Conservation (phyloP, 768 basidiomycete species). For the Pseudohyphozyma bogoriensis region DNA sequence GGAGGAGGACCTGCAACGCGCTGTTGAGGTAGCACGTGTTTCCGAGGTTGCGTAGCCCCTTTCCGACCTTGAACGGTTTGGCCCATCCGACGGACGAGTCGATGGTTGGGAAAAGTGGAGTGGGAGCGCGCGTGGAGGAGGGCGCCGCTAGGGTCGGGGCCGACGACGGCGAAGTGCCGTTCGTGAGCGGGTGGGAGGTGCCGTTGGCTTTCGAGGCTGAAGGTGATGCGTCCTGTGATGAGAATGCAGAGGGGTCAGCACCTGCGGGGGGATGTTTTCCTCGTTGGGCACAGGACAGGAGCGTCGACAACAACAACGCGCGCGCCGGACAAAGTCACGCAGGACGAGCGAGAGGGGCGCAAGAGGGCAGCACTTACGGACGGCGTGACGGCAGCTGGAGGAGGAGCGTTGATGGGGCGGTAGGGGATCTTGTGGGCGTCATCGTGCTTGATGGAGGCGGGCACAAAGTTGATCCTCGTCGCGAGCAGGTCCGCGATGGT, state of each 20-base stretch:
- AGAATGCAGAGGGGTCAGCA: too few relatives aligned
- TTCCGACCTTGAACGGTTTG: constrained; percentile 6
- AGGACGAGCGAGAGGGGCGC: background rate
- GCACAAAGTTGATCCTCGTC: constrained; percentile 14
- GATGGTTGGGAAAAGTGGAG: constrained; percentile 14
- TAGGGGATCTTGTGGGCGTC: constrained; percentile 26
- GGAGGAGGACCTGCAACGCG: constrained; percentile 80
- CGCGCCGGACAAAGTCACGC: too few relatives aligned
- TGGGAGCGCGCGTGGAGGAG: background rate
- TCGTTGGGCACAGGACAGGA: too few relatives aligned
- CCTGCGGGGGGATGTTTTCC: too few relatives aligned
- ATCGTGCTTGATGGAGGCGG: background rate
- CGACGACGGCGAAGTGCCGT: too few relatives aligned
- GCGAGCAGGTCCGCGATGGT: constrained; percentile 19
- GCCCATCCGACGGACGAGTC: constrained; percentile 23
- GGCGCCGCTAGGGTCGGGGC: too few relatives aligned
- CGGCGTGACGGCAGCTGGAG: background rate
- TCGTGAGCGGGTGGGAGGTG: too few relatives aligned
- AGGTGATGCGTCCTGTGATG: too few relatives aligned
- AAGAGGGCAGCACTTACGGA: too few relatives aligned
- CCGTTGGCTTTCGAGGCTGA: too few relatives aligned
- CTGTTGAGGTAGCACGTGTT: constrained; percentile 80
- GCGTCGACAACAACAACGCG: too few relatives aligned
- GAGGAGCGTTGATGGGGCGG: constrained; percentile 20
- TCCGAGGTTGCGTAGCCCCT: constrained; percentile 31